phyloP scores from a whole-genome alignment of 352 stramenopile species.

The Phytophthora parvispora region DNA sequence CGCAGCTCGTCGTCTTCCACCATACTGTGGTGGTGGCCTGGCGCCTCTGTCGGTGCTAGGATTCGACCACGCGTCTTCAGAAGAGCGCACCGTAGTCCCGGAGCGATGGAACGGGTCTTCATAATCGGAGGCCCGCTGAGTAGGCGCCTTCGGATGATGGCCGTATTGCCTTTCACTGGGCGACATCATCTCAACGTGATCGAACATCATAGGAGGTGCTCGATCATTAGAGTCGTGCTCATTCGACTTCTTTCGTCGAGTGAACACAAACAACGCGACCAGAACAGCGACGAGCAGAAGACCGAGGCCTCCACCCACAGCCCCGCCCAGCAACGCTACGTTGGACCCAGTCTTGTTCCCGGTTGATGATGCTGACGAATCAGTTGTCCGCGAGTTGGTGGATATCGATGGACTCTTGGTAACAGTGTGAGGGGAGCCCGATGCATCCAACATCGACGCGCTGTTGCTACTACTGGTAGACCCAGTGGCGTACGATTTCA shows the following conservation, averaged over 20 bases:
- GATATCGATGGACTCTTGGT: not conserved
- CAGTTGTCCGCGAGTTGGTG: not conserved
- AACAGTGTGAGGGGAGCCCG: too few species aligned
- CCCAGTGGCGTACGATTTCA: constrained; percentile 6
- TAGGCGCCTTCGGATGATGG: constrained; percentile 16
- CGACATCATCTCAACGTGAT: constrained; percentile 20
- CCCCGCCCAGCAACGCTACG: constrained; percentile 17
- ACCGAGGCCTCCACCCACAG: constrained; percentile 18
- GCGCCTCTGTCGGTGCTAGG: not conserved
- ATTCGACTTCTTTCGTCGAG: constrained; percentile 9
- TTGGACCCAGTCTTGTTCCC: constrained; percentile 5
- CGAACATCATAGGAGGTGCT: constrained; percentile 4
- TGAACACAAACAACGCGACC: constrained; percentile 11
- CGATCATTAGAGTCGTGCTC: constrained; percentile 11
- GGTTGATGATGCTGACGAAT: not conserved
- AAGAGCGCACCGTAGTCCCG: constrained; percentile 6
- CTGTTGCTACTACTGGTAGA: too few species aligned
- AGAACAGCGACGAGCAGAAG: constrained; percentile 26
- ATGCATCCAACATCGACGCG: too few species aligned
- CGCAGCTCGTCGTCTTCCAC: not conserved
- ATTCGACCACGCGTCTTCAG: constrained; percentile 19
- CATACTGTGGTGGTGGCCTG: not conserved
- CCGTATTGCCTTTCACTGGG: constrained; percentile 1
- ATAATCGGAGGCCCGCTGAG: constrained; percentile 11
- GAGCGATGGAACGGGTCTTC: constrained; percentile 18